phyloP scores from a whole-genome alignment of 1,139 yeast genomes.

The Yamadazyma atlantica region DNA sequence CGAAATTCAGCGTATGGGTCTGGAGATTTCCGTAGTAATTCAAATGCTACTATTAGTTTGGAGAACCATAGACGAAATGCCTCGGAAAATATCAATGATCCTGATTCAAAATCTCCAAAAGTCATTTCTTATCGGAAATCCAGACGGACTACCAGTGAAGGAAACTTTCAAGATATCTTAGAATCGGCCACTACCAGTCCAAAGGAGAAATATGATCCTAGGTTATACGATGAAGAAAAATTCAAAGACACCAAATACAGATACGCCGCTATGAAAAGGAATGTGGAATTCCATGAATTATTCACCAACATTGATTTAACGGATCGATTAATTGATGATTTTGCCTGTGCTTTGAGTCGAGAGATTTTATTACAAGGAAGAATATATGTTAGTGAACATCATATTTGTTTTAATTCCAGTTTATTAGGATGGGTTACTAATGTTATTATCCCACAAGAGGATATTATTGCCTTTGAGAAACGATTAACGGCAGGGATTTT shows the following conservation, averaged over 20 bases:
- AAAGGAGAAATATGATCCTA: slow-evolving; percentile 30
- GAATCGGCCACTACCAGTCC: slow-evolving; percentile 17
- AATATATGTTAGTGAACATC: slow-evolving; percentile 75
- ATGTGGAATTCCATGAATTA: slow-evolving; percentile 74
- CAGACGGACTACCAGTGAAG: slow-evolving; percentile 33
- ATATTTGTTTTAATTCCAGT: slow-evolving; percentile 88
- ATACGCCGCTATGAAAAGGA: slow-evolving; percentile 68
- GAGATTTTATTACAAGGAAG: slow-evolving; percentile 93
- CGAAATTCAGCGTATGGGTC: slow-evolving; percentile 7
- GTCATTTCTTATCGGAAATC: slow-evolving; percentile 50
- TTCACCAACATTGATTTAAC: slow-evolving; percentile 68
- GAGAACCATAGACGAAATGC: slow-evolving; percentile 11
- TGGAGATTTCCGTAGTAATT: slow-evolving; percentile 7
- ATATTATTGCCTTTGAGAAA: slow-evolving; percentile 73
- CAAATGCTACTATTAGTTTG: slow-evolving; percentile 13
- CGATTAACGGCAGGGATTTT: slow-evolving; percentile 84
- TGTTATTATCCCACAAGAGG: slow-evolving; percentile 68
- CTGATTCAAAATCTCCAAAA: slow-evolving; percentile 35
- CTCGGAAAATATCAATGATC: not conserved
- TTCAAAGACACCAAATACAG: slow-evolving; percentile 37
- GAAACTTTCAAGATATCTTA: slow-evolving; percentile 25
- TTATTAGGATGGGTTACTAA: slow-evolving; percentile 91
- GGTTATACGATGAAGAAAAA: slow-evolving; percentile 38
- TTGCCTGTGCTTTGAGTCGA: slow-evolving; percentile 83
- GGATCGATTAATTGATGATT: slow-evolving; percentile 79